Evolutionary conservation across 306 rosid species (phyloP), one percentile per base, ranked within the genome.

Genomic region (Quercus robur): DNA sequence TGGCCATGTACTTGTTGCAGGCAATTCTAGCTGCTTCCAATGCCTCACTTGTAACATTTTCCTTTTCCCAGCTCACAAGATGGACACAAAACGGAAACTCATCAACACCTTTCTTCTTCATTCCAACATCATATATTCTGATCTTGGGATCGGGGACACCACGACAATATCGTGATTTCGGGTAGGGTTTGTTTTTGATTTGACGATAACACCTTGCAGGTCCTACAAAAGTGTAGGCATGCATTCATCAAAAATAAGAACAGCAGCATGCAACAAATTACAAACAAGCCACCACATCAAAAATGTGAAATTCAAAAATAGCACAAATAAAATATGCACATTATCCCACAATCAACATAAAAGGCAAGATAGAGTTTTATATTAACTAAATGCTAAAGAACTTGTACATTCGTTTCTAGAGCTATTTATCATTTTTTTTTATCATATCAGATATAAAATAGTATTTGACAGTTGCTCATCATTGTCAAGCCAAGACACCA

Each of bases 141-240:
- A 94, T 94, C 90, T 94, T 94, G 0, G 98, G 87, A 83, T 94
- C 97, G 12, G 98, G 97, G 63, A 94, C 98, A 79, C 98, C 98
- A 63, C 97, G 97, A 54, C 97, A 94, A 74, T 73, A 94, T 12
- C 98, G 91, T n/a, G 98, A 94, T 56, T 94, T 94, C 0, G 97
- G 97, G 75, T 94, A 94, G 1, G 98, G 93, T 51, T 92, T 92
- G 83, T 92, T 94, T 59, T 94, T 90, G 0, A 94, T 94, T 80
- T 92, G 97, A 10, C 96, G 81, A 59, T 94, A 92, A 71, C 97
- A 94, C 46, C 98, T 89, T 14, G 96, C 98, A 46, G 97, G 98
- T 73, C 97, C 94, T 94, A 57, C 71, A 79, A 59, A 12, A 49
- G 54, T 49, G 54, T 10, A 11, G 17, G 17, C 54, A 49, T 49